phyloP scores from a whole-genome alignment of 768 basidiomycete species.

The Hemileccinum rubropunctum region DNA sequence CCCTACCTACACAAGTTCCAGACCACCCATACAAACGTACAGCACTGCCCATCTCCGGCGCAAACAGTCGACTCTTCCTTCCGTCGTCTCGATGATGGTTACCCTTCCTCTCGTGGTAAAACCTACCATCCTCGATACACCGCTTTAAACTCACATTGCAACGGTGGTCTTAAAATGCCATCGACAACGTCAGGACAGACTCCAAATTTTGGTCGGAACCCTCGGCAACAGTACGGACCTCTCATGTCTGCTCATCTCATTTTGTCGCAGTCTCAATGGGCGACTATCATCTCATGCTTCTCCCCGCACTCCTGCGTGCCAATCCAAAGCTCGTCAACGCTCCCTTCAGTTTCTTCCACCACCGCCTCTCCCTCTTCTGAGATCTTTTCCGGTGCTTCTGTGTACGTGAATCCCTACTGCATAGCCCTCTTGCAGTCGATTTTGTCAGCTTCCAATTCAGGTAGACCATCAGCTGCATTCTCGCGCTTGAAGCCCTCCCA shows the following conservation, averaged over 20 bases:
- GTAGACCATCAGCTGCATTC: constrained; percentile 78
- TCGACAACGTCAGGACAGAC: constrained; percentile 59
- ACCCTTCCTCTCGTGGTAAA: constrained; percentile 31
- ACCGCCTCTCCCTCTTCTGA: constrained; percentile 93
- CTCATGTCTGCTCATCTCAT: constrained; percentile 3
- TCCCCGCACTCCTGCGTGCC: constrained; percentile 81
- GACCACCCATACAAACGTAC: constrained; percentile 47
- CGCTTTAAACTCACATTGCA: constrained; percentile 65
- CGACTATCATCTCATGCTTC: constrained; percentile 95
- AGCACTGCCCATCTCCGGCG: constrained; percentile 44
- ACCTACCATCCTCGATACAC: constrained; percentile 41
- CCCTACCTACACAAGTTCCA: too few species aligned
- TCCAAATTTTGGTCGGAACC: constrained; percentile 66
- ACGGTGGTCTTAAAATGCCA: constrained; percentile 84
- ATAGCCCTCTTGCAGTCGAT: constrained; percentile 91
- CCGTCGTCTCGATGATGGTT: constrained; percentile 35
- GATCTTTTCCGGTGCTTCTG: constrained; percentile 91
- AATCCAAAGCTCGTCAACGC: constrained; percentile 43
- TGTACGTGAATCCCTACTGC: constrained; percentile 70
- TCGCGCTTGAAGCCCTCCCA: constrained; percentile 77
- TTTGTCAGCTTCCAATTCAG: constrained; percentile 92
- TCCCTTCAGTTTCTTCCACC: constrained; percentile 84
- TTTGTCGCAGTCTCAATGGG: constrained; percentile 70
- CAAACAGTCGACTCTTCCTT: constrained; percentile 52
- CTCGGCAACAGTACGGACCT: constrained; percentile 73